A percentile compares a stretch with the other conserved stretches of the same genome.
phyloP scores from a whole-genome alignment of 2,329 filamentous ascomycete species.

The Metarhizium anisopliae region DNA sequence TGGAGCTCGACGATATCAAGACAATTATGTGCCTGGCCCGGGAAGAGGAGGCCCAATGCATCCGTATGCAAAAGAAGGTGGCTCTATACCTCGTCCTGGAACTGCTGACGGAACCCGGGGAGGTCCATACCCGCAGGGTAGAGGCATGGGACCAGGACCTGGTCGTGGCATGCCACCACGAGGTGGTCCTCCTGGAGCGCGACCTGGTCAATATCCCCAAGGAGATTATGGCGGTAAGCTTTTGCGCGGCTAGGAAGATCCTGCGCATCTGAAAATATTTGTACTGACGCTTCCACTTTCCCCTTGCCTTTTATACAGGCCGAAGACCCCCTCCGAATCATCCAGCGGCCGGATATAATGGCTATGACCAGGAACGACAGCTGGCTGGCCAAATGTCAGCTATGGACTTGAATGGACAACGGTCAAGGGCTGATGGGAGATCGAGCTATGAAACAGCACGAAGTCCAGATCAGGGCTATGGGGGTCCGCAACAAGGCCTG shows the following conservation, averaged over 20 bases:
- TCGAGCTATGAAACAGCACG: constrained; percentile 17
- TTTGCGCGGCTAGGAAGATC: background rate
- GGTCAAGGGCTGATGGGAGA: constrained; percentile 13
- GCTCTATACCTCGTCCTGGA: constrained; percentile 31
- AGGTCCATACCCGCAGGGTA: constrained; percentile 28
- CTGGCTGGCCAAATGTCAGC: constrained; percentile 24
- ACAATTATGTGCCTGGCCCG: constrained; percentile 28
- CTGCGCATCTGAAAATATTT: background rate
- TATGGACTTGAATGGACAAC: constrained; percentile 25
- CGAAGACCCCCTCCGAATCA: constrained; percentile 11
- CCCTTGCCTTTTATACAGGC: constrained; percentile 13
- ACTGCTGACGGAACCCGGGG: constrained; percentile 27
- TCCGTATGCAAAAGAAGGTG: constrained; percentile 35
- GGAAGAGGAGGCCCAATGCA: constrained; percentile 33
- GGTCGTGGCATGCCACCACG: constrained; percentile 15
- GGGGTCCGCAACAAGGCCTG: constrained; percentile 16
- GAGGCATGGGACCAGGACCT: constrained; percentile 15
- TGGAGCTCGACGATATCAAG: constrained; percentile 28
- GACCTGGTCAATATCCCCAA: constrained; percentile 4
- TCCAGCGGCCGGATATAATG: constrained; percentile 12
- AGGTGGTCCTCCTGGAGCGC: background rate
- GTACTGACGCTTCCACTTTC: background rate
- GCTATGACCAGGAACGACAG: constrained; percentile 19
- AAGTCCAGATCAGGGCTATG: constrained; percentile 18
- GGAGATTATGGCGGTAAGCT: constrained; percentile 6